Evolutionary conservation across 345 rosid genomes (phyloP).

Genomic region (Linum tenue): DNA sequence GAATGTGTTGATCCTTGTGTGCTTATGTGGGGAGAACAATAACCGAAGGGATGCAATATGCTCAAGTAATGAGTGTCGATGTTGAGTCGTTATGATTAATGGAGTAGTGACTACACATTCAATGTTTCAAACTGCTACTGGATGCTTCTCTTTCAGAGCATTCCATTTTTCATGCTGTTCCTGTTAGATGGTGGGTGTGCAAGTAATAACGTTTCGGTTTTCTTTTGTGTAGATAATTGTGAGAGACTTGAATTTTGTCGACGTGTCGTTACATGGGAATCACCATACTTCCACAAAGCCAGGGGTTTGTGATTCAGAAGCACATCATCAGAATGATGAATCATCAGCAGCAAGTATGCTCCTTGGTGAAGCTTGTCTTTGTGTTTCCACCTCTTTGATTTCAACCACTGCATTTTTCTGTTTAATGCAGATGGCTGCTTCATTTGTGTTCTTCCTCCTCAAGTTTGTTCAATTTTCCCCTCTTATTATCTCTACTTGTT

Average conservation of each 20-base stretch:
- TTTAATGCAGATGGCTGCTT: neutral
- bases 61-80: neutral
- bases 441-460: neutral
- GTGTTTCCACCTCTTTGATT: neutral
- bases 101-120: neutral
- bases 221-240: constrained; percentile 44
- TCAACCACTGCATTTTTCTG: too few relatives aligned
- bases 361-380: neutral
- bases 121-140: neutral
- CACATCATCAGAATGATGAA: neutral
- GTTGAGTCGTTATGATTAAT: too few relatives aligned
- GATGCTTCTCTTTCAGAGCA: neutral
- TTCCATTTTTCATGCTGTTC: neutral
- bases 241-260: constrained; percentile 40
- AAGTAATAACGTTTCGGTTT: neutral
- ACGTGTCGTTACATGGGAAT: constrained; percentile 18
- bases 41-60: neutral
- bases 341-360: neutral
- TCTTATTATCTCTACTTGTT: neutral
- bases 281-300: constrained; percentile 8
- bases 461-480: neutral
- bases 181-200: neutral
- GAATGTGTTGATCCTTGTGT: too few relatives aligned
- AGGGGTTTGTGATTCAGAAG: constrained; percentile 7
- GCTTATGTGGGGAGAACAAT: neutral